phyloP scores from a whole-genome alignment of 345 rosid genomes.

The Eucalyptus melliodora region DNA sequence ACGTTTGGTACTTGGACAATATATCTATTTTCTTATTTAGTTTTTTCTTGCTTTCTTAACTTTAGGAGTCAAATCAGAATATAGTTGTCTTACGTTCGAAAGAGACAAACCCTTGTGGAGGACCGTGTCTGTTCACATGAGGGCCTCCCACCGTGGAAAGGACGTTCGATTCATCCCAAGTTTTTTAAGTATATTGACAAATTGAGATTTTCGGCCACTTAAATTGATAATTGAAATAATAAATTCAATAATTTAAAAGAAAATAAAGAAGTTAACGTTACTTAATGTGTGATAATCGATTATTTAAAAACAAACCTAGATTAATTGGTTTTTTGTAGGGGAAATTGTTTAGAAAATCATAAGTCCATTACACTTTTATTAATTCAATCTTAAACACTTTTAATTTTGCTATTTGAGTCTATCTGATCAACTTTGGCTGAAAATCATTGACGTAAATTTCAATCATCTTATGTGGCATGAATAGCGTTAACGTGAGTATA shows the following conservation, averaged over 20 bases:
- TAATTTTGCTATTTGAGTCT: too few relatives aligned
- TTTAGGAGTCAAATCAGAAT: neutral
- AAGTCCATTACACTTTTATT: too few relatives aligned
- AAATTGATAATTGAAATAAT: neutral
- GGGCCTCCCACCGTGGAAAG: neutral
- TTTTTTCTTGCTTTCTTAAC: too few relatives aligned
- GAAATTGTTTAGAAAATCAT: rapidly evolving
- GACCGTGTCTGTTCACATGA: too few relatives aligned
- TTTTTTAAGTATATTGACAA: neutral
- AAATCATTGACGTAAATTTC: rapidly evolving
- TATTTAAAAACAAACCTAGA: neutral
- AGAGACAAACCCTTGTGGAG: too few relatives aligned
- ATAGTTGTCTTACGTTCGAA: neutral
- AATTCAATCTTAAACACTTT: too few relatives aligned
- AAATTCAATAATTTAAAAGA: neutral
- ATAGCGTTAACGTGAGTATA: rapidly evolving
- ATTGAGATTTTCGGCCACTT: neutral
- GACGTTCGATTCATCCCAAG: neutral
- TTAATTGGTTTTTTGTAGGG: neutral
- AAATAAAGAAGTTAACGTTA: neutral
- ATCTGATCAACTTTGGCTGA: rapidly evolving
- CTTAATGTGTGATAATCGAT: neutral
- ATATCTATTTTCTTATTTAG: too few relatives aligned
- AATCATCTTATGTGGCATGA: too few relatives aligned
- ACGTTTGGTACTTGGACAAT: neutral